Evolutionary conservation across 495 filamentous ascomycete genomes (phyloP).

Genomic region (Sabuloglossum arenarium): DNA sequence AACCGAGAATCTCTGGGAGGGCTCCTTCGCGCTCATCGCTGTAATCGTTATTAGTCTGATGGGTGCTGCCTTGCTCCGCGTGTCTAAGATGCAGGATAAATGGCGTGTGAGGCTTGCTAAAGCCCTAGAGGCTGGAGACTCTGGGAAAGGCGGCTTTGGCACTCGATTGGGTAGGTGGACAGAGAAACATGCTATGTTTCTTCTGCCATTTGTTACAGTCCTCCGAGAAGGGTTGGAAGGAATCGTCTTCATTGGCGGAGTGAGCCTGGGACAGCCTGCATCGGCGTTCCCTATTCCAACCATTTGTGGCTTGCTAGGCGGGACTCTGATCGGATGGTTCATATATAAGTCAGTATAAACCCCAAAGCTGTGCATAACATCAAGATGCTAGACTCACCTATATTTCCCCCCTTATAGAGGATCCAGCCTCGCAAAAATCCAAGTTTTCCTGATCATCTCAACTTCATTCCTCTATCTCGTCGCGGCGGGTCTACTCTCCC

Average conservation of each 20-base stretch:
- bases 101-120: slow-evolving; percentile 63
- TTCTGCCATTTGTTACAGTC: slow-evolving; percentile 66
- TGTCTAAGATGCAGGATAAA: slow-evolving; percentile 68
- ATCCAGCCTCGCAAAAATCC: slow-evolving; percentile 41
- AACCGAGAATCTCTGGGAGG: slow-evolving; percentile 62
- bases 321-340: slow-evolving; percentile 40
- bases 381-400: slow-evolving; percentile 3
- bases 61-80: slow-evolving; percentile 57
- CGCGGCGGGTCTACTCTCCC: slow-evolving; percentile 66
- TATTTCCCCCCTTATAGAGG: slow-evolving; percentile 20
- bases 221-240: slow-evolving; percentile 66
- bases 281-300: slow-evolving; percentile 55
- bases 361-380: slow-evolving; percentile 3
- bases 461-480: slow-evolving; percentile 76
- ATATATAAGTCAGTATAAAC: slow-evolving; percentile 47
- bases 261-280: slow-evolving; percentile 53
- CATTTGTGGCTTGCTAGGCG: slow-evolving; percentile 42
- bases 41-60: slow-evolving; percentile 59
- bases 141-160: slow-evolving; percentile 10
- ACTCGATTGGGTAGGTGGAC: slow-evolving; percentile 37
- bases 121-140: slow-evolving; percentile 33
- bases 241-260: slow-evolving; percentile 63
- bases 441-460: slow-evolving; percentile 59
- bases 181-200: slow-evolving; percentile 66
- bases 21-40: slow-evolving; percentile 47